A percentile compares a stretch with the other conserved stretches of the same genome.
These are phyloP conservation scores for Suillus clintonianus DNA, from an alignment of 768 basidiomycete species.

Conservation along the genomic window DNA sequence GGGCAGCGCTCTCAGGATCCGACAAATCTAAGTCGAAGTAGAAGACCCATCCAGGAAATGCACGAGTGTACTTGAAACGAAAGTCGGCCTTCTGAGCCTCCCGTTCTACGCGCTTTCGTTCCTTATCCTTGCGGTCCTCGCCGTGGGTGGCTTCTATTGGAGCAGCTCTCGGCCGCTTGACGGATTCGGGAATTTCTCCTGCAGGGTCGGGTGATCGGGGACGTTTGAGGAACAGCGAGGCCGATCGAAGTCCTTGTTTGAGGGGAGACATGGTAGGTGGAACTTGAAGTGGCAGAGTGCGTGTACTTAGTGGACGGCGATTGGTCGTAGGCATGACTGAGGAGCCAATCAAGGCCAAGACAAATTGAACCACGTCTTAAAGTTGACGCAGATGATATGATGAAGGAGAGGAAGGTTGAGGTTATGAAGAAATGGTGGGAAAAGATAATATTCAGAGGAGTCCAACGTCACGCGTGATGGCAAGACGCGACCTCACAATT, in stretches of 20 bases:
- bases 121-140: slow-evolving; percentile 45
- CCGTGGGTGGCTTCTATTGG: slow-evolving; percentile 30
- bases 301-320: slow-evolving; percentile 51
- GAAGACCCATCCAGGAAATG: slow-evolving; percentile 84
- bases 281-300: slow-evolving; percentile 37
- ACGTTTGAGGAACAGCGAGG: slow-evolving; percentile 43
- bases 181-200: slow-evolving; percentile 29
- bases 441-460: not conserved
- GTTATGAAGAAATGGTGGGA: not conserved
- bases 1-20: slow-evolving; percentile 35
- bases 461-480: too few species aligned
- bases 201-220: slow-evolving; percentile 52
- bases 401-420: not conserved
- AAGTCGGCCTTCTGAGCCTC: slow-evolving; percentile 70
- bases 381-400: not conserved
- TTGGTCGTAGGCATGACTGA: slow-evolving; percentile 43
- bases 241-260: slow-evolving; percentile 31
- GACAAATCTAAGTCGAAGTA: slow-evolving; percentile 74
- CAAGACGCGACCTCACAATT: not conserved
- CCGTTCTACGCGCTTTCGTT: slow-evolving; percentile 50
- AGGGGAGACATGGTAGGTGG: slow-evolving; percentile 35
- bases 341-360: not conserved
- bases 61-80: slow-evolving; percentile 78
- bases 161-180: slow-evolving; percentile 49
- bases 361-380: not conserved